Evolutionary conservation across 805 yeast genomes (phyloP), one percentile per base, ranked within the genome.

Genomic region (Middelhovenomyces tepae): DNA sequence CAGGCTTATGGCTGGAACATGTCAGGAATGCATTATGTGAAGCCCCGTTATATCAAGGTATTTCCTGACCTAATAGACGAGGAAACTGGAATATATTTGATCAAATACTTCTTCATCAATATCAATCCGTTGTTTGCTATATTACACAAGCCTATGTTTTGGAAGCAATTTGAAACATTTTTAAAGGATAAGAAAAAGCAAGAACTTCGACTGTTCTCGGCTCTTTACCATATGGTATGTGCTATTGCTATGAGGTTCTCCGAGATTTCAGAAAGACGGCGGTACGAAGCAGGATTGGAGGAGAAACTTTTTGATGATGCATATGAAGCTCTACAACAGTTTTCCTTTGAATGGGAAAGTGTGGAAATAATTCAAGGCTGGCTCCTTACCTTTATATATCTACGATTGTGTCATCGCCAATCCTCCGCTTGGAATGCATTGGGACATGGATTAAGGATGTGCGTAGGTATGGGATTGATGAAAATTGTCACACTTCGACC

Each of bases 1-100:
- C 78, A 75, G 46, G 68, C 64, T 32, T 75, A 71, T 44, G 80
- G 78, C 10, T 75, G 81, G 80, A 75, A 75, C 47, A 56, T 74
- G 70, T 59, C 68, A n/a, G 81, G 81, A 1, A 64, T 64, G 18
- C 68, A 66, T 44, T 75, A 71, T 45, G 40, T 73, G 13, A 46
- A 48, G 17, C 36, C 55, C 11, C 40, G 46, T 16, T 31, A 31
- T 23, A 44, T 39, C 34, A 42, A 13, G 24, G 40, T 22, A 53
- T 60, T 28, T 40, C 64, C n/a, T 51, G 27, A 22, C 9, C 27
- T 31, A 15, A 21, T 34, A 16, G 25, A 28, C 28, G 34, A 24
- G 9, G 47, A 30, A 4, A 25, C 37, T 22, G 39, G 40, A 2
- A 17, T 60, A 33, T 52, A 50, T 36, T 42, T 64, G 17, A 36